Evolutionary conservation across 2,329 filamentous ascomycete genomes (phyloP), one percentile per base, ranked within the genome.

Genomic region (Rhinocladiella mackenziei): DNA sequence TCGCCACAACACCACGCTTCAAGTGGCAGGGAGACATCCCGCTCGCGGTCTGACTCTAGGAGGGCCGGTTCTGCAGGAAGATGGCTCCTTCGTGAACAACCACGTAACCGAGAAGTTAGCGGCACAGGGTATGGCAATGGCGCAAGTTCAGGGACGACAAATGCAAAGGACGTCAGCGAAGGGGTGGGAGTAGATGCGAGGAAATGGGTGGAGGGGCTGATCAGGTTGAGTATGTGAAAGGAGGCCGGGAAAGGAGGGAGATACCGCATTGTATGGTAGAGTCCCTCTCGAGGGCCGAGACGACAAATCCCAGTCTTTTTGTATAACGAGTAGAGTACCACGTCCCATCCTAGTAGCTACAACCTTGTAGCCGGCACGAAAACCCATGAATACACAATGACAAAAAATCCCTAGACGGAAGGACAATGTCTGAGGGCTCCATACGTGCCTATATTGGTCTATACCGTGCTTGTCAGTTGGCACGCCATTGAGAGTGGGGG

Each of bases 161-260:
- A 43, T 45, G 48, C 51, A 25, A 47, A 44, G 28, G 48, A 39
- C 8, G 50, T 58, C 2, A 48, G 63, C 7, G 69, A 72, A 49
- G 70, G 70, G 5, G 53, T 72, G 28, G 70, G 70, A 1, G 57
- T 73, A 28, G 69, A 73, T 62, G 64, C 69, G 14, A 63, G 65
- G 48, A 64, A 62, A 44, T 73, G 72, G 62, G 66, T 73, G 48
- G 69, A 72, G 52, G 63, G 63, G 25, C 50, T 73, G 51, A 56
- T 72, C 30, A 65, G 60, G 48, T 59, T 73, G 55, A 71, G 69
- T 60, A 57, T 62, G 53, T 72, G 47, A 61, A 9, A 19, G 8
- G 20, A 14, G 23, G 5, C 33, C 32, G n/a, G 14, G 22, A 14
- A 30, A 14, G 9, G 11, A 18, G 31, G 38, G 18, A 11, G 11